Evolutionary conservation across 345 rosid species (phyloP).

Genomic region (Rhodamnia rubescens): DNA sequence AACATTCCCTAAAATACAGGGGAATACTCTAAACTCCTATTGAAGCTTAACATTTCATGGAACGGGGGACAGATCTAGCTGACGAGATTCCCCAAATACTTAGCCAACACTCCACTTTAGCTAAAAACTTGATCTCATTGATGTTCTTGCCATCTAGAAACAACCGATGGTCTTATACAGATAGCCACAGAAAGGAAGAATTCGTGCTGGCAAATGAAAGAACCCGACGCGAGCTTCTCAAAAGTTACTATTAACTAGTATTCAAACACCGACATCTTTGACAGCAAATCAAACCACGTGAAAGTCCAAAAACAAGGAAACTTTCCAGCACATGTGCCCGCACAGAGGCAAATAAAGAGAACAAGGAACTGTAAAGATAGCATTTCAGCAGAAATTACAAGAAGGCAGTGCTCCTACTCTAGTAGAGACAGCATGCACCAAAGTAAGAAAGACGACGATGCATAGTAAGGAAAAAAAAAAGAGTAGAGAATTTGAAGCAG

Average conservation of each 20-base stretch:
- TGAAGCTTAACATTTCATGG: not conserved
- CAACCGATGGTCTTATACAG: not conserved
- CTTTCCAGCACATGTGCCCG: not conserved
- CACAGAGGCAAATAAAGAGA: not conserved
- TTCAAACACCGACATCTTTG: not conserved
- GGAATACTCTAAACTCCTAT: not conserved
- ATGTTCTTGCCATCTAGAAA: not conserved
- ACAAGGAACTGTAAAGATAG: not conserved
- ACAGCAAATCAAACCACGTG: not conserved
- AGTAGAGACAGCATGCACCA: not conserved
- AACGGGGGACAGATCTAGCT: not conserved
- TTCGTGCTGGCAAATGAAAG: not conserved
- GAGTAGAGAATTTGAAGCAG: not conserved
- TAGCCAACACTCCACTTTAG: not conserved
- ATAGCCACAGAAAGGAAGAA: not conserved
- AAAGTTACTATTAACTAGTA: not conserved
- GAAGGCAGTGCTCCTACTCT: not conserved
- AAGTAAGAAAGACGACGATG: not conserved
- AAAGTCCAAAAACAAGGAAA: not conserved
- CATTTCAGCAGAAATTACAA: not conserved
- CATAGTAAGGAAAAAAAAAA: not conserved
- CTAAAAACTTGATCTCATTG: not conserved
- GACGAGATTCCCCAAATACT: not conserved
- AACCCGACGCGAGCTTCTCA: not conserved
- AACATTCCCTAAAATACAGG: not conserved